A percentile compares a stretch with the other conserved stretches of the same genome.
Evolutionary conservation across 768 basidiomycete genomes (phyloP).

Genomic region (Boletus sp.): DNA sequence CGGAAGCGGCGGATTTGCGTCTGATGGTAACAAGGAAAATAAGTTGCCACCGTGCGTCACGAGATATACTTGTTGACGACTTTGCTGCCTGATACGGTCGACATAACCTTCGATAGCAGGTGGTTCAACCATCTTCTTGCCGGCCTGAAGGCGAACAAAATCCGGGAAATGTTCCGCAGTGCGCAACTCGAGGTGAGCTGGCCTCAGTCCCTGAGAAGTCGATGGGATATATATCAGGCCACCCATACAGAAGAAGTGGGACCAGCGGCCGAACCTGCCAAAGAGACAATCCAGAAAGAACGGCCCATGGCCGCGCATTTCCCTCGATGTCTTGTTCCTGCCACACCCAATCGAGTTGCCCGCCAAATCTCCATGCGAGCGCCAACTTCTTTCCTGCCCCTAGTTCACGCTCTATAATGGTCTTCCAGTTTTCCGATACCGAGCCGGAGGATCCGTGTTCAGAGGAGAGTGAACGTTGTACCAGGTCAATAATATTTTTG

Average conservation of each 20-base stretch:
- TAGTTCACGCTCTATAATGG: slow-evolving; percentile 52
- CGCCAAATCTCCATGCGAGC: slow-evolving; percentile 74
- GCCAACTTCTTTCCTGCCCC: slow-evolving; percentile 56
- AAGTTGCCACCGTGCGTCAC: slow-evolving; percentile 69
- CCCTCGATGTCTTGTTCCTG: slow-evolving; percentile 64
- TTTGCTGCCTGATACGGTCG: slow-evolving; percentile 60
- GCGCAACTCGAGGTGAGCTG: slow-evolving; percentile 69
- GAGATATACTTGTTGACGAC: slow-evolving; percentile 63
- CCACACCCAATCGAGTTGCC: slow-evolving; percentile 85
- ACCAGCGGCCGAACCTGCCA: slow-evolving; percentile 49
- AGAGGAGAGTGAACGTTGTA: slow-evolving; percentile 50
- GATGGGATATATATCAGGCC: slow-evolving; percentile 8
- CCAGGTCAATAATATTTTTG: slow-evolving; percentile 59
- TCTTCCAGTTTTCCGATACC: slow-evolving; percentile 51
- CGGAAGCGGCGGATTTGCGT: slow-evolving; percentile 67
- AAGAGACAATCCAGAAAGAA: slow-evolving; percentile 73
- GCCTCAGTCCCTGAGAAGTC: slow-evolving; percentile 31
- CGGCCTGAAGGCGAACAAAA: slow-evolving; percentile 37
- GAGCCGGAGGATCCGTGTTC: slow-evolving; percentile 26
- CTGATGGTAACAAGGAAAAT: slow-evolving; percentile 51
- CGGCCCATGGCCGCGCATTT: slow-evolving; percentile 60
- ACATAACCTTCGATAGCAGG: slow-evolving; percentile 85
- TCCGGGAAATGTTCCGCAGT: slow-evolving; percentile 65
- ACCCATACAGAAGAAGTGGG: not conserved
- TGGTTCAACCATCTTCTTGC: slow-evolving; percentile 62